Percentiles rank a stretch among this genome's conserved stretches.
Evolutionary conservation across 257 asterid genomes (phyloP).

Genomic region (Forsythia viridissima): DNA sequence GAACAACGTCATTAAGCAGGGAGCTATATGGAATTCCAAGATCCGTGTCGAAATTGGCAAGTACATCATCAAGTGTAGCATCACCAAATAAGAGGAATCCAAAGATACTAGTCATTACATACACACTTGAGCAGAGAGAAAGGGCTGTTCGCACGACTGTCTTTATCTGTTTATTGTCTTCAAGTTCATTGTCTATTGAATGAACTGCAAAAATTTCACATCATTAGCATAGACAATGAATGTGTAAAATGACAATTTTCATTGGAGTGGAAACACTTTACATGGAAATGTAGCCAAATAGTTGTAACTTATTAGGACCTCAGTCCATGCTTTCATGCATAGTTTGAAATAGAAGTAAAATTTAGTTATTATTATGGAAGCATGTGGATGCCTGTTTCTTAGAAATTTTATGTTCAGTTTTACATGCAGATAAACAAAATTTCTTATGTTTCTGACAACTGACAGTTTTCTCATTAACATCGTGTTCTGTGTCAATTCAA

Average conservation of each 20-base stretch:
- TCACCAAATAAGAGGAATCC: conserved; percentile 94
- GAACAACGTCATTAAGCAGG: conserved; percentile 78
- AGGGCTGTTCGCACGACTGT: conserved; percentile 80
- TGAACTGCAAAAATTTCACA: conserved; percentile 64
- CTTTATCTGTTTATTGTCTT: conserved; percentile 70
- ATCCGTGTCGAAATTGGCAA: conserved; percentile 84
- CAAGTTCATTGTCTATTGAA: conserved; percentile 91
- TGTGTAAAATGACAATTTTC: conserved; percentile 2
- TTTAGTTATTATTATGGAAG: neutral
- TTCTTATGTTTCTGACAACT: neutral
- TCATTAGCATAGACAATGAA: conserved; percentile 9
- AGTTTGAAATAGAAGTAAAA: neutral
- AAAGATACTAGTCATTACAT: conserved; percentile 81
- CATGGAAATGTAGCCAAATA: neutral
- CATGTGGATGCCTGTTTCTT: neutral
- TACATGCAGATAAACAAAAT: neutral
- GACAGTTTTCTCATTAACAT: neutral
- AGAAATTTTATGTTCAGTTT: conserved; percentile 6
- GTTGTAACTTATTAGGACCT: conserved; percentile 8
- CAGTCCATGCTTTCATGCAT: neutral
- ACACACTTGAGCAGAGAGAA: conserved; percentile 79
- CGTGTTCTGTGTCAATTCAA: too few relatives aligned
- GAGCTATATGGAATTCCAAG: conserved; percentile 92
- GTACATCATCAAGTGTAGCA: conserved; percentile 87
- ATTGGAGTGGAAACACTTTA: neutral